Evolutionary conservation across 1,284 basidiomycete genomes (phyloP), one percentile per base, ranked within the genome.

Genomic region (Tetrapyrgos nigripes): DNA sequence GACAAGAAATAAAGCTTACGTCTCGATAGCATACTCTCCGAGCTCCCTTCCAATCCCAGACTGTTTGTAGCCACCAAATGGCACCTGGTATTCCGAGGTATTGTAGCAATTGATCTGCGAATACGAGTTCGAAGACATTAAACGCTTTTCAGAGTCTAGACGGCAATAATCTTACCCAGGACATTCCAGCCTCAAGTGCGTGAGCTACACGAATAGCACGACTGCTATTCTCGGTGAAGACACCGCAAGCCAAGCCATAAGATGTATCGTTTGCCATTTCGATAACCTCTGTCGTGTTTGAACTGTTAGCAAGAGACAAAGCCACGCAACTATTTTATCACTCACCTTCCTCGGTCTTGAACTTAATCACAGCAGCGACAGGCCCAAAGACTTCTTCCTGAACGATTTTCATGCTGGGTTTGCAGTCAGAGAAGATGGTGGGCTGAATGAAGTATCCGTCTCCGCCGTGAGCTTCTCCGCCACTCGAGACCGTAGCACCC

Each of bases 371-470:
- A 14, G 88, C 85, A 53, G 83, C 84, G 49, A 94, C 91, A 48
- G 94, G 94, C 19, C 93, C 95, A 69, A 96, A 95, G 66, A 96
- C 94, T 76, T 97, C 95, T 76, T 97, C 95, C 64, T 82, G 78
- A 51, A 91, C 87, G 69, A 98, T 96, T 76, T 85, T 89, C 91
- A 96, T 94, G 64, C 90, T 83, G 33, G 86, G 82, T 53, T 81
- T 83, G 59, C 85, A 85, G 69, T 94, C 80, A 40, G 89, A 89
- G 81, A 96, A 96, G 74, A 97, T 86, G 31, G 94, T 97, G 5
- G 91, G 92, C n/a, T 47, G 45, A 72, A 92, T 86, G 75, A 84
- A 92, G 78, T 82, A 92, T 0, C 91, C 90, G 71, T 92, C 85
- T 8, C 77, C 74, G 47, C 94, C 91, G 70, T 88, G 77, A 27